Evolutionary conservation across 1,139 yeast genomes (phyloP).

Genomic region (Lodderomyces theae): DNA sequence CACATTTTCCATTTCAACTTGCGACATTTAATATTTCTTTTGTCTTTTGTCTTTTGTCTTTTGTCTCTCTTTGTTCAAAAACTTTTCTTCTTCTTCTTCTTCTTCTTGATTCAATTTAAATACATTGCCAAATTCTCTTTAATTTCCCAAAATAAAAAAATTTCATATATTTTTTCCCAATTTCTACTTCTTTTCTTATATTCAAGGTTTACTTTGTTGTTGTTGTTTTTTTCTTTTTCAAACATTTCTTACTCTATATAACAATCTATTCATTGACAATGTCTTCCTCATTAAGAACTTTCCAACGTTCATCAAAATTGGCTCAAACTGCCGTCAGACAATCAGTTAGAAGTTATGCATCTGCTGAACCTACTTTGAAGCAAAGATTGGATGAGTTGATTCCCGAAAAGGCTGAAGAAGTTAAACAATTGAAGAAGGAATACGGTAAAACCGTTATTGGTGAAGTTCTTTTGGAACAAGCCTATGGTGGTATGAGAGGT

Average conservation of each 20-base stretch:
- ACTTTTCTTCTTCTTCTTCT: no score
- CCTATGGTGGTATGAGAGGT: constrained; percentile 99
- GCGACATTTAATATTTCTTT: constrained; percentile 2
- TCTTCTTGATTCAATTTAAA: no score
- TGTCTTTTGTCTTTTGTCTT: constrained; percentile 3
- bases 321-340: constrained; percentile 37
- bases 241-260: background rate
- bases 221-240: background rate
- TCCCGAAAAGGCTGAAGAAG: constrained; percentile 90
- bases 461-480: constrained; percentile 92
- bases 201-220: background rate
- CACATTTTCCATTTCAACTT: background rate
- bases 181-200: no score
- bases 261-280: no score
- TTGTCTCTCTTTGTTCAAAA: no score
- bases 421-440: constrained; percentile 84
- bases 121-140: no score
- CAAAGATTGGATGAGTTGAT: constrained; percentile 90
- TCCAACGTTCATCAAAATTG: constrained; percentile 33
- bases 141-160: no score
- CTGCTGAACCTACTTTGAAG: constrained; percentile 71
- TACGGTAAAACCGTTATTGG: constrained; percentile 91
- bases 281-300: constrained; percentile 41
- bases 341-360: constrained; percentile 45
- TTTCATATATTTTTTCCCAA: no score